A percentile compares a stretch with the other conserved stretches of the same genome.
Evolutionary conservation across 1,139 yeast species (phyloP).

Genomic region (Zhuliangozyma parablackwelliae): DNA sequence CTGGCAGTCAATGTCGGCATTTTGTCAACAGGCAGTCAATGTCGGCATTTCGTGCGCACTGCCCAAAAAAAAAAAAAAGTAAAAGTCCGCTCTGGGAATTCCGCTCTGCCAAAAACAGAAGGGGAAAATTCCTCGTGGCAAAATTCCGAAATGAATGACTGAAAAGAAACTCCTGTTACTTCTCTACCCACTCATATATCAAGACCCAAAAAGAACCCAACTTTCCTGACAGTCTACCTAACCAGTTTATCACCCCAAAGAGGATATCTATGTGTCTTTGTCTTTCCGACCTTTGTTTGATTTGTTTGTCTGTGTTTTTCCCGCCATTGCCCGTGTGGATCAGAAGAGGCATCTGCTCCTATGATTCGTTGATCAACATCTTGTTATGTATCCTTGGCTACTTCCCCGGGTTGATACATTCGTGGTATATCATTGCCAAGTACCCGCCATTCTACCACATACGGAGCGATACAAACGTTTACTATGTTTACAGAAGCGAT

Average conservation of each 20-base stretch:
- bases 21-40: too few species aligned
- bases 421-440: slow-evolving; percentile 60
- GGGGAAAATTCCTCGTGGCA: not conserved
- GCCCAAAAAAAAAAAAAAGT: too few species aligned
- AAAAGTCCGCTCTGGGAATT: too few species aligned
- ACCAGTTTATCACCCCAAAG: not conserved
- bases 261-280: slow-evolving; percentile 15
- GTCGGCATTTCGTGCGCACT: too few species aligned
- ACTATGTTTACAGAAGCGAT: slow-evolving; percentile 30
- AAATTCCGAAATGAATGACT: not conserved
- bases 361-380: slow-evolving; percentile 58
- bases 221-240: not conserved
- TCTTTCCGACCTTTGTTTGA: slow-evolving; percentile 50
- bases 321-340: slow-evolving; percentile 75
- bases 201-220: too few species aligned
- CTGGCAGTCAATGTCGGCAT: too few species aligned
- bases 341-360: slow-evolving; percentile 60
- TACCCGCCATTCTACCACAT: slow-evolving; percentile 28
- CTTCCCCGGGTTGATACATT: slow-evolving; percentile 64
- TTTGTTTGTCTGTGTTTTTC: slow-evolving; percentile 55
- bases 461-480: slow-evolving; percentile 23
- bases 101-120: too few species aligned
- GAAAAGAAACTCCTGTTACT: not conserved
- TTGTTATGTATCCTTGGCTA: slow-evolving; percentile 57
- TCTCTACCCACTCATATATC: too few species aligned